Percentiles rank a stretch among this genome's conserved stretches.
phyloP scores from a whole-genome alignment of 164 flowering plant species.

The Chimonanthus praecox region DNA sequence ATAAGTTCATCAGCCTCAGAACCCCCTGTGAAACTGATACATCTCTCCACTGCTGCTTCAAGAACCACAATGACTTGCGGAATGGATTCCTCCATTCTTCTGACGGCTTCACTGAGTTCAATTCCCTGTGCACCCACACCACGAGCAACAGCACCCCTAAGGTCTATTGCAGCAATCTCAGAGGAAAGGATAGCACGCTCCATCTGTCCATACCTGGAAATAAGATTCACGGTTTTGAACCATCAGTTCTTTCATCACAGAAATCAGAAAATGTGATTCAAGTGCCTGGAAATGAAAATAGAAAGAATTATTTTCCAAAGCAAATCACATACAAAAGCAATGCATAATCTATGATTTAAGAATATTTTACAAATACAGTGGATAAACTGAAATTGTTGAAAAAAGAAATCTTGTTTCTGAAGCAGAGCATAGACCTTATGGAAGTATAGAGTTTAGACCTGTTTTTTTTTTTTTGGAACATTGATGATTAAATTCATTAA shows the following conservation, averaged over 20 bases:
- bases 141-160: constrained; percentile 88
- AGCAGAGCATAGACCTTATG: no score
- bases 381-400: no score
- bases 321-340: no score
- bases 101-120: constrained; percentile 97
- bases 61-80: constrained; percentile 91
- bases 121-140: constrained; percentile 95
- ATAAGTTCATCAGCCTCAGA: constrained; percentile 96
- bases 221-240: not conserved
- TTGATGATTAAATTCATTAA: no score
- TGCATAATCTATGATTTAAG: no score
- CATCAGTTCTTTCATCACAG: not conserved
- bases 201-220: constrained; percentile 87
- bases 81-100: constrained; percentile 99
- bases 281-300: not conserved
- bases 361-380: no score
- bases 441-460: no score
- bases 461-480: no score
- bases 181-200: constrained; percentile 90
- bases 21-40: constrained; percentile 95
- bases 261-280: not conserved
- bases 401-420: no score
- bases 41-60: constrained; percentile 96
- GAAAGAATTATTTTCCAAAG: no score
- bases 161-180: constrained; percentile 79